These are phyloP conservation scores for Hypholoma sublateritium DNA, from an alignment of 768 basidiomycete species.

Conservation along the genomic window DNA sequence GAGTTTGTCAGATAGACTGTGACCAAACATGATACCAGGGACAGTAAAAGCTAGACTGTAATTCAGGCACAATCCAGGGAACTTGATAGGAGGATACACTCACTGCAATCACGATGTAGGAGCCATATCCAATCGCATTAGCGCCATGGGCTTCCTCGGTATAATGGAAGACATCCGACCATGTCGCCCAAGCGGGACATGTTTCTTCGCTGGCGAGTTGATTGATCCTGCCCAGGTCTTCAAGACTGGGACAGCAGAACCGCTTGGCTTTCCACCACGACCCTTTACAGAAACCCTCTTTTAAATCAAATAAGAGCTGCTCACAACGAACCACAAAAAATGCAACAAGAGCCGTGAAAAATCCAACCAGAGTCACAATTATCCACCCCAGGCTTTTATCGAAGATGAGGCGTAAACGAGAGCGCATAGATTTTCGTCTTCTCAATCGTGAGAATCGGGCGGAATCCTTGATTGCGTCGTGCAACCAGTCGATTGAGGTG, in stretches of 20 bases:
- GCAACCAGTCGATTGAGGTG: conserved; percentile 94
- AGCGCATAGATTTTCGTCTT: conserved; percentile 66
- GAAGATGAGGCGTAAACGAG: conserved; percentile 57
- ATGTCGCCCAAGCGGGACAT: conserved; percentile 51
- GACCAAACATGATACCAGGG: conserved; percentile 70
- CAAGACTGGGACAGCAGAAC: conserved; percentile 71
- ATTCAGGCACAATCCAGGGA: background rate
- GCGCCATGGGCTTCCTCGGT: conserved; percentile 37
- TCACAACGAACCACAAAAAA: conserved; percentile 86
- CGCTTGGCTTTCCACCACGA: conserved; percentile 74
- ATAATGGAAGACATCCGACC: conserved; percentile 58
- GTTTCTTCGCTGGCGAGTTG: background rate
- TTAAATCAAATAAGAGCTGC: conserved; percentile 87
- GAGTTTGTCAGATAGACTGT: conserved; percentile 89
- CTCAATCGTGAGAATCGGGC: conserved; percentile 72
- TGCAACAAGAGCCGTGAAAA: conserved; percentile 82
- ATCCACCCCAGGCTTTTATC: conserved; percentile 89
- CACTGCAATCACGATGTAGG: conserved; percentile 80
- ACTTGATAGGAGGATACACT: conserved; percentile 25
- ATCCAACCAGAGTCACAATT: conserved; percentile 85
- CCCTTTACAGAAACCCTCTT: conserved; percentile 81
- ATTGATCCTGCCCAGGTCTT: conserved; percentile 15
- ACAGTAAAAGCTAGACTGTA: conserved; percentile 61
- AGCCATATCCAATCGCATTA: conserved; percentile 58
- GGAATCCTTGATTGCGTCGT: conserved; percentile 94